Evolutionary conservation across 208 protist genomes (phyloP).

Genomic region (Naegleria lovaniensis): DNA sequence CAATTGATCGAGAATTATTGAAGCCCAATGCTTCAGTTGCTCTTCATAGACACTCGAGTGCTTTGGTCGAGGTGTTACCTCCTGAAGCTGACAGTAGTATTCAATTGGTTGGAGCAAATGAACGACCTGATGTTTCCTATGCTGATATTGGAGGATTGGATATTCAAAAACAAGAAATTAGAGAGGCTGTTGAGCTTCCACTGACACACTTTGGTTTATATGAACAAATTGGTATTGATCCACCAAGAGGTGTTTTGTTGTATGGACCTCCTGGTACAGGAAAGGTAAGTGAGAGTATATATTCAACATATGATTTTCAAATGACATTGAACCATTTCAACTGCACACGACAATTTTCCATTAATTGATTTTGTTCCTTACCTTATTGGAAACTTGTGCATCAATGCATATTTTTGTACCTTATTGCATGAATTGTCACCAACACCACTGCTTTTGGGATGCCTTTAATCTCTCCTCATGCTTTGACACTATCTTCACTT

Average conservation of each 20-base stretch:
- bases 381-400: not conserved
- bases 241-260: slow-evolving; percentile 97
- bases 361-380: not conserved
- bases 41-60: slow-evolving; percentile 95
- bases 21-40: slow-evolving; percentile 98
- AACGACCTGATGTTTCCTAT: slow-evolving; percentile 89
- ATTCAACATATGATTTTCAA: slow-evolving; percentile 26
- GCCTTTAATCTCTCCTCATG: no score
- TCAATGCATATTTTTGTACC: not conserved
- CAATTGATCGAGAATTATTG: slow-evolving; percentile 92
- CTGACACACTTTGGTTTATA: slow-evolving; percentile 98
- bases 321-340: slow-evolving; percentile 26
- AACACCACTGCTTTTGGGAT: no score
- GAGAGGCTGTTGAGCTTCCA: slow-evolving; percentile 99
- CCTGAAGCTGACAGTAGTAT: slow-evolving; percentile 96
- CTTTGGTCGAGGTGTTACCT: slow-evolving; percentile 95
- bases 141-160: slow-evolving; percentile 96
- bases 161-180: slow-evolving; percentile 99
- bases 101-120: slow-evolving; percentile 77
- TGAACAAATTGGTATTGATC: slow-evolving; percentile 98
- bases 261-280: slow-evolving; percentile 89
- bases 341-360: slow-evolving; percentile 11
- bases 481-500: no score
- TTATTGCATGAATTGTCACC: no score
- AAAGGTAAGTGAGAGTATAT: slow-evolving; percentile 15